Evolutionary conservation across 176 grass and related monocot species (phyloP).

Genomic region (Pharus latifolius): DNA sequence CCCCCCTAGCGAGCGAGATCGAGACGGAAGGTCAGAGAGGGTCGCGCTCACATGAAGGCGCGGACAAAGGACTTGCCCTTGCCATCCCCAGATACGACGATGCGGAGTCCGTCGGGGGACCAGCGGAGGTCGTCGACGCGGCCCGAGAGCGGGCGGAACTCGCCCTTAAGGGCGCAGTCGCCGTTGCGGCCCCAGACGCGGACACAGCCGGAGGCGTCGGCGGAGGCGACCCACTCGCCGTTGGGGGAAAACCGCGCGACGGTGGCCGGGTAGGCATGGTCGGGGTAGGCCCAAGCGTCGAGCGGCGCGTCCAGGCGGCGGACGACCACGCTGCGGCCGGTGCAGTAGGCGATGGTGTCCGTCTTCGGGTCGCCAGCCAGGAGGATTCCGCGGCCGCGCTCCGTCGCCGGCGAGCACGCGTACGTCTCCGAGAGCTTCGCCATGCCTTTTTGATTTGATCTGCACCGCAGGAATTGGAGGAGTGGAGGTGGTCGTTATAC

Average conservation of each 20-base stretch:
- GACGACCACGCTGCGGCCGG: conserved; percentile 73
- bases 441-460: conserved; percentile 36
- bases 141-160: conserved; percentile 84
- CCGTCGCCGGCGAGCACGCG: conserved; percentile 86
- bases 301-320: conserved; percentile 75
- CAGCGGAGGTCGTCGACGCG: conserved; percentile 92
- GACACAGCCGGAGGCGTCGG: conserved; percentile 68
- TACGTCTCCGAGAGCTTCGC: conserved; percentile 78
- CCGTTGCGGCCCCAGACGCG: conserved; percentile 84
- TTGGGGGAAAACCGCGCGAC: conserved; percentile 95
- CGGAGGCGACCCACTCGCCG: conserved; percentile 94
- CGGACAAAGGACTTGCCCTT: conserved; percentile 87
- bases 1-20: not conserved
- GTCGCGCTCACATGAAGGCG: conserved; percentile 64
- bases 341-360: conserved; percentile 68
- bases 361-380: conserved; percentile 59
- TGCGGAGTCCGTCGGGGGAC: conserved; percentile 86
- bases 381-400: conserved; percentile 91
- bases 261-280: conserved; percentile 80
- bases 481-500: conserved; percentile 1
- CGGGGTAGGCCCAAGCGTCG: conserved; percentile 56
- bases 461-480: not conserved
- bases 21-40: not conserved
- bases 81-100: conserved; percentile 87
- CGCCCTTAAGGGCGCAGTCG: conserved; percentile 86